These are phyloP conservation scores for Phyllostachys edulis DNA, from an alignment of 176 grass and related monocot genomes.

Conservation along the genomic window DNA sequence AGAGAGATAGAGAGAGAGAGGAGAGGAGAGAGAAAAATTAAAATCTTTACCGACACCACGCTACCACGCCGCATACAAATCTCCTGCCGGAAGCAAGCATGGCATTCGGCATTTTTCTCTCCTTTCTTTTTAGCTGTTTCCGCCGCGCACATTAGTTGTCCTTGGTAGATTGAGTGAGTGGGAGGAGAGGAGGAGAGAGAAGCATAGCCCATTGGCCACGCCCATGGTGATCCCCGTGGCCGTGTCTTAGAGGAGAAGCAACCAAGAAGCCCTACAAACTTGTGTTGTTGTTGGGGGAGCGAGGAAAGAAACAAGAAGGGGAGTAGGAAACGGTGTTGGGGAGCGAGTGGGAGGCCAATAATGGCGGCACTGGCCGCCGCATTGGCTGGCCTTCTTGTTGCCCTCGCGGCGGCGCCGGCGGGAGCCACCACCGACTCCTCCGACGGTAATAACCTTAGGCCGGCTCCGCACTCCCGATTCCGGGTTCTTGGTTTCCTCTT, in stretches of 20 bases:
- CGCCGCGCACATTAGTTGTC: constrained; percentile 23
- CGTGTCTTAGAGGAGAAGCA: constrained; percentile 21
- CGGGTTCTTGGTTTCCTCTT: constrained; percentile 25
- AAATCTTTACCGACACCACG: constrained; percentile 23
- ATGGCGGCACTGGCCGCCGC: constrained; percentile 38
- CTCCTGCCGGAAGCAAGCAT: constrained; percentile 35
- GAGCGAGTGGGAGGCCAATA: not conserved
- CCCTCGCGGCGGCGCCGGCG: constrained; percentile 21
- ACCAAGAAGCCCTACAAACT: not conserved
- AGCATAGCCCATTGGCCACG: not conserved
- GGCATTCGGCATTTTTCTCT: constrained; percentile 19
- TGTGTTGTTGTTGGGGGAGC: not conserved
- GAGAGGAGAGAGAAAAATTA: not conserved
- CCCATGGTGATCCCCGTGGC: constrained; percentile 44
- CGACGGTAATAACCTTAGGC: constrained; percentile 29
- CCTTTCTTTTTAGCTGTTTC: constrained; percentile 17
- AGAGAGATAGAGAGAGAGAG: not conserved
- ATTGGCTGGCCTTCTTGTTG: constrained; percentile 43
- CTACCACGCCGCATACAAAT: constrained; percentile 38
- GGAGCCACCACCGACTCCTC: constrained; percentile 41
- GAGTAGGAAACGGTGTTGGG: not conserved
- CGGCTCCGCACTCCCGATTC: not conserved
- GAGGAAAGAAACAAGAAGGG: not conserved
- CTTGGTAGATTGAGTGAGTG: not conserved
- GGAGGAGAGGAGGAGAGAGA: not conserved